These are phyloP conservation scores for Calophaca sinica DNA, from an alignment of 306 rosid genomes.

Conservation along the genomic window DNA sequence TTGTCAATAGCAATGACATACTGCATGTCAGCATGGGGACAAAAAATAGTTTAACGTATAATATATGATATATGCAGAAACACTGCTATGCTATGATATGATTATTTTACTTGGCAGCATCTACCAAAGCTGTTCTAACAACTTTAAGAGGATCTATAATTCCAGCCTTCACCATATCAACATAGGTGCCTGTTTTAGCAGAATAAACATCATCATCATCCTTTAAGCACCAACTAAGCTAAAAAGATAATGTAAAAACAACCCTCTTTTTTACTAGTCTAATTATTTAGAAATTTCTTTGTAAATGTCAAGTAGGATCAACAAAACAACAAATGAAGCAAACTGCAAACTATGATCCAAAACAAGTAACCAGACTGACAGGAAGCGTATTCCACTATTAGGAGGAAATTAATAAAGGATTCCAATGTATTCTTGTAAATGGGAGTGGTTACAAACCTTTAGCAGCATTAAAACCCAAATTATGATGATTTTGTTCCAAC, in stretches of 20 bases:
- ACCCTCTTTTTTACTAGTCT: too few species aligned
- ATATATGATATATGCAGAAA: not conserved
- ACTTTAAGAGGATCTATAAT: slow-evolving; percentile 95
- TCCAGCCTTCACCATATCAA: slow-evolving; percentile 89
- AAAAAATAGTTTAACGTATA: slow-evolving; percentile 32
- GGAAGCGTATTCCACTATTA: too few species aligned
- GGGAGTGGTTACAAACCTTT: slow-evolving; percentile 63
- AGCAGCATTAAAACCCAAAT: slow-evolving; percentile 80
- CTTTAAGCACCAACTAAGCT: slow-evolving; percentile 22
- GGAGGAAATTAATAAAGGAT: not conserved
- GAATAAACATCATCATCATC: slow-evolving; percentile 25
- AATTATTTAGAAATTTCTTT: too few species aligned
- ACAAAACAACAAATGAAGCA: too few species aligned
- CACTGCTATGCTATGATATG: not conserved
- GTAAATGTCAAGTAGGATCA: too few species aligned
- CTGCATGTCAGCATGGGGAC: slow-evolving; percentile 58
- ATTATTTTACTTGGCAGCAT: slow-evolving; percentile 83
- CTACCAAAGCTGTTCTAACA: slow-evolving; percentile 84
- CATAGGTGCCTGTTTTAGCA: slow-evolving; percentile 74
- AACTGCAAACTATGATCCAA: too few species aligned
- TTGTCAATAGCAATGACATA: slow-evolving; percentile 80
- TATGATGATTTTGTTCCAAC: slow-evolving; percentile 81
- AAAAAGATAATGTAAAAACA: not conserved
- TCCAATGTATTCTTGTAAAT: not conserved
- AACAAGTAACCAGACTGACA: too few species aligned